A percentile compares a stretch with the other conserved stretches of the same genome.
Evolutionary conservation across 768 basidiomycete species (phyloP).

Genomic region (Boletus barrowsii): DNA sequence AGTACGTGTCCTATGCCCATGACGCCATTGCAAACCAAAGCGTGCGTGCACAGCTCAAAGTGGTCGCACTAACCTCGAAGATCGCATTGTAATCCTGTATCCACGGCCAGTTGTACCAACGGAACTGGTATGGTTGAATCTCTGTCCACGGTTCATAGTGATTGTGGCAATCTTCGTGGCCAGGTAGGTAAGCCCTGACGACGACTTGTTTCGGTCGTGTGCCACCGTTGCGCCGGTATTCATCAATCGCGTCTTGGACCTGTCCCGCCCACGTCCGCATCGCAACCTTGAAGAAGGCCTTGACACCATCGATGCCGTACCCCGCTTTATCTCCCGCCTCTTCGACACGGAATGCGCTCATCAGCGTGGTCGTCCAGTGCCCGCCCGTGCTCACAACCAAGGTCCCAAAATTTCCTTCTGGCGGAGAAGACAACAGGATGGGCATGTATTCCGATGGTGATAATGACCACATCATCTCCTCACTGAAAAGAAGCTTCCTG

Average conservation of each 20-base stretch:
- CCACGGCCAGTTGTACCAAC: conserved; percentile 66
- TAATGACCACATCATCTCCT: conserved; percentile 53
- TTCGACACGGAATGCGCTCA: conserved; percentile 41
- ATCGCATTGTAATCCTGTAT: conserved; percentile 55
- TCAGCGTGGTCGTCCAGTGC: conserved; percentile 63
- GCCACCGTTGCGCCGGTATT: conserved; percentile 30
- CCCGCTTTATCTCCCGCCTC: conserved; percentile 32
- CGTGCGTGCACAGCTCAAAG: not conserved
- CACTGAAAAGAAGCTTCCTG: conserved; percentile 45
- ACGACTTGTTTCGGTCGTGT: conserved; percentile 43
- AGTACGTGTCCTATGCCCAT: not conserved
- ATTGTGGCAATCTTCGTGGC: conserved; percentile 64
- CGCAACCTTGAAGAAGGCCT: conserved; percentile 56
- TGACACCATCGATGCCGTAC: conserved; percentile 51
- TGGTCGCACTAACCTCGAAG: conserved; percentile 48
- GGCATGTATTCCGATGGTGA: conserved; percentile 52
- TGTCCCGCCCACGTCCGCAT: conserved; percentile 53
- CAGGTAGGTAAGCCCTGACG: conserved; percentile 59
- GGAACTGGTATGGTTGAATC: conserved; percentile 42
- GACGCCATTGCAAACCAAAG: not conserved
- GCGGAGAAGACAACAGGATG: conserved; percentile 43
- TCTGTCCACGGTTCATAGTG: conserved; percentile 43
- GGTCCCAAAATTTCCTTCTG: conserved; percentile 54
- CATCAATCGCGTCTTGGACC: conserved; percentile 45
- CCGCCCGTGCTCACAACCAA: conserved; percentile 63